Conservation (phyloP, 495 filamentous ascomycete species). For the Penicillium verhagenii region DNA sequence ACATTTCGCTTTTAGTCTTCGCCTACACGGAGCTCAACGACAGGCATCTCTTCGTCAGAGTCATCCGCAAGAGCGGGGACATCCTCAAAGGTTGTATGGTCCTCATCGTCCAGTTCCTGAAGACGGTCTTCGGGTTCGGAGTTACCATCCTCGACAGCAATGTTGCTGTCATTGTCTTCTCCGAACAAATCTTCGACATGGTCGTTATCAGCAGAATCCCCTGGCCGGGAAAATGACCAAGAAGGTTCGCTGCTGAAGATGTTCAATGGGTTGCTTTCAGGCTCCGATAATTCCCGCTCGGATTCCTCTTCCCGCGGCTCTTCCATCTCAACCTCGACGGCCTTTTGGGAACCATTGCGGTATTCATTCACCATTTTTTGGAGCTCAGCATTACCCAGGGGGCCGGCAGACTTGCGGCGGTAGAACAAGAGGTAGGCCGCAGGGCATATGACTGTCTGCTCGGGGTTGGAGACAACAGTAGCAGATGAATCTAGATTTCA, state of each 20-base stretch:
- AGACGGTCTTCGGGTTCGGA: slow-evolving; percentile 39
- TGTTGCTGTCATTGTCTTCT: slow-evolving; percentile 44
- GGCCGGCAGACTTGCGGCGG: slow-evolving; percentile 71
- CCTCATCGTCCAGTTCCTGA: slow-evolving; percentile 26
- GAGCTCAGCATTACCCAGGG: slow-evolving; percentile 76
- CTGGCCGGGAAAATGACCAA: slow-evolving; percentile 35
- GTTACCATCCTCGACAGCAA: slow-evolving; percentile 43
- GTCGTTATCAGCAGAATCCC: slow-evolving; percentile 28
- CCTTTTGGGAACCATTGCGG: neutral
- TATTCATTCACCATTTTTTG: slow-evolving; percentile 56
- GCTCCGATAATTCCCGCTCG: slow-evolving; percentile 39
- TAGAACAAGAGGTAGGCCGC: slow-evolving; percentile 96
- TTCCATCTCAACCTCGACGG: neutral
- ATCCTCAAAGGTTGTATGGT: slow-evolving; percentile 34
- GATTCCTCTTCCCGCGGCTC: slow-evolving; percentile 5
- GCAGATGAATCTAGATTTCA: slow-evolving; percentile 65
- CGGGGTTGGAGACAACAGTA: slow-evolving; percentile 48
- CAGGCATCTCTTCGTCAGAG: slow-evolving; percentile 45
- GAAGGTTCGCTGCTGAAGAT: slow-evolving; percentile 25
- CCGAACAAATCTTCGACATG: slow-evolving; percentile 35
- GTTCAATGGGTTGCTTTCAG: slow-evolving; percentile 23
- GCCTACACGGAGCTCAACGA: slow-evolving; percentile 44
- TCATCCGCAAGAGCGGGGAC: slow-evolving; percentile 33
- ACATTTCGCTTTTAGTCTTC: slow-evolving; percentile 33
- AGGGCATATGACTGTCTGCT: slow-evolving; percentile 54